A percentile compares a stretch with the other conserved stretches of the same genome.
Evolutionary conservation across 495 filamentous ascomycete species (phyloP).

Genomic region (Halenospora varia): DNA sequence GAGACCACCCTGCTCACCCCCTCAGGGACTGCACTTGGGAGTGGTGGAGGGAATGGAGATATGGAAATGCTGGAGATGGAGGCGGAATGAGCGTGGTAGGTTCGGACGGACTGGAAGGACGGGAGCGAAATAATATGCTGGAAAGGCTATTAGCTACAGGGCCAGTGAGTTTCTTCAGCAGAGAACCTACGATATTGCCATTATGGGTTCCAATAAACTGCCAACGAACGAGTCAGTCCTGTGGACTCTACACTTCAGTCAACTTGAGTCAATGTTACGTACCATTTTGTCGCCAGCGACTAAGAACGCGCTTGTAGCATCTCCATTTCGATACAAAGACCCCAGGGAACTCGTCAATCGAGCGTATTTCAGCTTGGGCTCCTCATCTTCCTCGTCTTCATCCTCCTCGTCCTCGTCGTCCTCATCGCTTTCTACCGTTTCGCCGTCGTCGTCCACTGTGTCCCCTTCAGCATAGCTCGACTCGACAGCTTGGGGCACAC

Average conservation of each 20-base stretch:
- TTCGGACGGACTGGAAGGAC: slow-evolving; percentile 68
- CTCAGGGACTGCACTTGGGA: slow-evolving; percentile 55
- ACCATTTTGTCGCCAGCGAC: slow-evolving; percentile 97
- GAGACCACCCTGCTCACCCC: slow-evolving; percentile 37
- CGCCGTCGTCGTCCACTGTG: slow-evolving; percentile 35
- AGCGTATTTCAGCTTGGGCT: slow-evolving; percentile 90
- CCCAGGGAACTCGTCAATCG: slow-evolving; percentile 75
- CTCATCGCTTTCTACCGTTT: slow-evolving; percentile 36
- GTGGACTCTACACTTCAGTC: not conserved
- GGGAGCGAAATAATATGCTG: slow-evolving; percentile 86
- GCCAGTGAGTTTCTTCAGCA: slow-evolving; percentile 3
- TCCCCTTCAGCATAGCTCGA: slow-evolving; percentile 29
- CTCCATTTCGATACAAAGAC: slow-evolving; percentile 85
- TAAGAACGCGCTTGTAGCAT: slow-evolving; percentile 85
- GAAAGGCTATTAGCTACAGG: slow-evolving; percentile 18
- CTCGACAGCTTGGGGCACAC: slow-evolving; percentile 7
- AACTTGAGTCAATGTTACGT: slow-evolving; percentile 20
- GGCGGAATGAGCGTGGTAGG: slow-evolving; percentile 88
- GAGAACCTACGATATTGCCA: slow-evolving; percentile 79
- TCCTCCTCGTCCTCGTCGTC: slow-evolving; percentile 62
- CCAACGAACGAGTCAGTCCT: not conserved
- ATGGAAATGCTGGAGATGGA: slow-evolving; percentile 86
- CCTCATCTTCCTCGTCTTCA: slow-evolving; percentile 89
- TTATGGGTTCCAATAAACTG: slow-evolving; percentile 91
- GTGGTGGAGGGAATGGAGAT: slow-evolving; percentile 81